Base-by-base conservation (phyloP, 441 rosid genomes). In the Erodium chrysanthum region DNA sequence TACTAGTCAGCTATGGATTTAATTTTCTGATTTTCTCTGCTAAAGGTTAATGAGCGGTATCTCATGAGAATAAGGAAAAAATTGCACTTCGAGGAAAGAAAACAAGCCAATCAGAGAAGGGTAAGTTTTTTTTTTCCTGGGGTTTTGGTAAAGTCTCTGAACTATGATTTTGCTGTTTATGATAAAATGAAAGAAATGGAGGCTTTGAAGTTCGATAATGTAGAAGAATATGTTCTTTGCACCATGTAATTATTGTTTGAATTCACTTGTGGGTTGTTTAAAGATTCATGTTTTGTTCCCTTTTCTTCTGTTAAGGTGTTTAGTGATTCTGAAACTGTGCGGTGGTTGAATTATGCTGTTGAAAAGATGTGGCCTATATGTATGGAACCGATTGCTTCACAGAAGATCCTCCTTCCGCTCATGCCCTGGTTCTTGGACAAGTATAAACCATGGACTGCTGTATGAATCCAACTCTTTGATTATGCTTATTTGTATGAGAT, bases 361-460 rank as follows among this genome's bases (percentile, higher is more conserved):
- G 96, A 88, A 80, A 88, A 84, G 82, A 86, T 91, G 66, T 93
- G 98, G 98, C 96, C 97, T 1, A 75, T 93, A 40, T 89, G 96
- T 72, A 81, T 93, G 96, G 97, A 93, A 71, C 88, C 82, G 68
- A 91, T 93, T 70, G 84, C 84, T 31, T 91, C 98, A 0, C 96
- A 93, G 81, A 89, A 85, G 81, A 80, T 93, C 78, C 83, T 93
- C 75, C 89, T 86, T 59, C 97, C 97, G 1, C 88, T 93, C 68
- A 84, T 89, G 66, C 98, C 96, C 73, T 93, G 97, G 98, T 93
- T 93, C 88, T 66, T 93, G 78, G 88, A 86, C 17, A 93, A 91
- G 84, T 94, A 89, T 79, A 89, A 87, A 77, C 98, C 98, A 0
- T 91, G 98, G 98, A 89, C 96, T 5, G 96, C 89, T 64, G 98